phyloP scores from a whole-genome alignment of 2,329 filamentous ascomycete species.

The Clarireedia monteithiana region DNA sequence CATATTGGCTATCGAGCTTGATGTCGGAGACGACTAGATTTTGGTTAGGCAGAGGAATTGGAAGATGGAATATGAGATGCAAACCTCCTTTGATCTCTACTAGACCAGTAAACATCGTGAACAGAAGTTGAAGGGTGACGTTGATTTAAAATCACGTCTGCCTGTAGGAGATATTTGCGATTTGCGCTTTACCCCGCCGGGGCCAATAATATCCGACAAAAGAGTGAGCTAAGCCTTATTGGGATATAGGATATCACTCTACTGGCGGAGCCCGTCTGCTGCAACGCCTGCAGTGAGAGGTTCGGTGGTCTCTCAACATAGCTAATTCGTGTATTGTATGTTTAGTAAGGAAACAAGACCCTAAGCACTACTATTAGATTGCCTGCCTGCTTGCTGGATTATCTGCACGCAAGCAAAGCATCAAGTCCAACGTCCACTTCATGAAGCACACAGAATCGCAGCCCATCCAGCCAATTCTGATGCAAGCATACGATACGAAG shows the following conservation, averaged over 20 bases:
- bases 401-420: too few relatives aligned
- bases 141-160: neutral
- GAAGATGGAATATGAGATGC: constrained; percentile 22
- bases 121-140: too few relatives aligned
- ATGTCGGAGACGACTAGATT: constrained; percentile 71
- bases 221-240: neutral
- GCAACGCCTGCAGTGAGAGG: neutral
- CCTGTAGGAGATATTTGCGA: neutral
- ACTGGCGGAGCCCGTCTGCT: too few relatives aligned
- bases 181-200: constrained; percentile 1
- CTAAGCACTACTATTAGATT: too few relatives aligned
- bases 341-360: too few relatives aligned
- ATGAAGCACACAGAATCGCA: too few relatives aligned
- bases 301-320: neutral
- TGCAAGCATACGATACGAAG: neutral
- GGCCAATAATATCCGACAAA: neutral
- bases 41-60: constrained; percentile 5
- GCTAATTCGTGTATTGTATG: too few relatives aligned
- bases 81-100: constrained; percentile 88
- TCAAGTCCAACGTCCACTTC: too few relatives aligned
- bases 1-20: constrained; percentile 72
- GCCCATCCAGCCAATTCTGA: too few relatives aligned
- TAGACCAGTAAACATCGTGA: constrained; percentile 85
- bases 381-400: too few relatives aligned
- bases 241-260: neutral